Conservation (phyloP, 2,329 filamentous ascomycete genomes). For the Thelonectria discophora region DNA sequence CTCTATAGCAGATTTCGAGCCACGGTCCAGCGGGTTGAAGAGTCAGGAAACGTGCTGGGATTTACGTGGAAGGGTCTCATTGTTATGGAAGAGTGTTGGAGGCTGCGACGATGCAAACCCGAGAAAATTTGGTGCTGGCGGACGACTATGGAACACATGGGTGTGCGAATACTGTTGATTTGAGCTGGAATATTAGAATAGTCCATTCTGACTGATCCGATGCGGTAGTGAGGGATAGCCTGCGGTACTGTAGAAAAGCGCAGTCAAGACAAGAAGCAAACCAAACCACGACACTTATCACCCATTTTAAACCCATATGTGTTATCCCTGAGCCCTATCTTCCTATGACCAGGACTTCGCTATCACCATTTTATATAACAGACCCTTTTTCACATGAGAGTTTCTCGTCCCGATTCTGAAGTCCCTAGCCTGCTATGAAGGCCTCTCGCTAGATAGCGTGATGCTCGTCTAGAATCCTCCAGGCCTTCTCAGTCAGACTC, state of each 20-base stretch:
- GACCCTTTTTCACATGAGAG: too few species aligned
- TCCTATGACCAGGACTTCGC: too few species aligned
- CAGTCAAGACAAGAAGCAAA: too few species aligned
- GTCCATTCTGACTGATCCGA: background rate
- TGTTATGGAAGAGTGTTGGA: conserved; percentile 21
- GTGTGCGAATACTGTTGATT: conserved; percentile 10
- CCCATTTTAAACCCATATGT: too few species aligned
- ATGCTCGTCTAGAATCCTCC: background rate
- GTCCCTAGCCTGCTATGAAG: too few species aligned
- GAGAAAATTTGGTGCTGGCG: conserved; percentile 15
- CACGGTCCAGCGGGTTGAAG: conserved; percentile 7
- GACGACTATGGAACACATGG: conserved; percentile 19
- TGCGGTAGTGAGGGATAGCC: too few species aligned
- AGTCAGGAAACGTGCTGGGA: conserved; percentile 2
- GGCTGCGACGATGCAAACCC: conserved; percentile 2
- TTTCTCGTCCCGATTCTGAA: background rate
- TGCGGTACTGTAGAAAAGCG: too few species aligned
- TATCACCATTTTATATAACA: too few species aligned
- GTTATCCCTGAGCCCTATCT: too few species aligned
- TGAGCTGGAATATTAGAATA: background rate
- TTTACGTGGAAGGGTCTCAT: conserved; percentile 25
- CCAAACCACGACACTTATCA: too few species aligned
- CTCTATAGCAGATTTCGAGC: conserved; percentile 1
- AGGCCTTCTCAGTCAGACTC: background rate
- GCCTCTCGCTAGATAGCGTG: too few species aligned